Evolutionary conservation across 352 stramenopile genomes (phyloP).

Genomic region (Phytophthora meadii): DNA sequence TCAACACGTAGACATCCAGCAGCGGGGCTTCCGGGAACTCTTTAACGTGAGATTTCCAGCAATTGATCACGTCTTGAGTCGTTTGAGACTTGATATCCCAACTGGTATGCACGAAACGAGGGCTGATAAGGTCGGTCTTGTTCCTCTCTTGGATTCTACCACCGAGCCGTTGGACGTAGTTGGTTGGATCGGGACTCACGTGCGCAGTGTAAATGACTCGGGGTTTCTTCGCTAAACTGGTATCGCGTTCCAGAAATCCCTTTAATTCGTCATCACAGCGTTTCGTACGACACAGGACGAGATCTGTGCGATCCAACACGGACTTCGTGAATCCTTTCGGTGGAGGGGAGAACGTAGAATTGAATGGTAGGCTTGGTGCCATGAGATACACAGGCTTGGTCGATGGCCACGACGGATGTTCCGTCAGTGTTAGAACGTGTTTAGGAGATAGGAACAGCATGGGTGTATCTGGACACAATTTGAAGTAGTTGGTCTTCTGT

Average conservation of each 20-base stretch:
- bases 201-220: slow-evolving; percentile 53
- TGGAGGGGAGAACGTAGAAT: neutral
- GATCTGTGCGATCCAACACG: slow-evolving; percentile 22
- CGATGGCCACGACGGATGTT: slow-evolving; percentile 35
- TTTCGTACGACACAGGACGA: slow-evolving; percentile 29
- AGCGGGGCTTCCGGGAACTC: slow-evolving; percentile 36
- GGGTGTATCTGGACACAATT: slow-evolving; percentile 49
- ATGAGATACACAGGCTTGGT: slow-evolving; percentile 59
- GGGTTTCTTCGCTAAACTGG: slow-evolving; percentile 3
- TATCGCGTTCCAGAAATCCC: slow-evolving; percentile 10
- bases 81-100: slow-evolving; percentile 41
- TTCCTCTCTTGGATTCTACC: slow-evolving; percentile 17
- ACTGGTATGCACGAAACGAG: slow-evolving; percentile 52
- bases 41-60: slow-evolving; percentile 46
- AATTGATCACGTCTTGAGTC: slow-evolving; percentile 55
- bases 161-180: slow-evolving; percentile 19
- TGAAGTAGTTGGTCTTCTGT: slow-evolving; percentile 44
- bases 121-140: slow-evolving; percentile 35
- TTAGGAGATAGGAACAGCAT: slow-evolving; percentile 52
- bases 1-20: slow-evolving; percentile 39
- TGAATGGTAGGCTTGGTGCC: slow-evolving; percentile 19
- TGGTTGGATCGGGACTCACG: slow-evolving; percentile 36
- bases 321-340: slow-evolving; percentile 8
- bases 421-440: slow-evolving; percentile 23
- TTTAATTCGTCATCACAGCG: slow-evolving; percentile 29